These are phyloP conservation scores for Ustilago lituana DNA, from an alignment of 1,284 basidiomycete species.

Conservation along the genomic window DNA sequence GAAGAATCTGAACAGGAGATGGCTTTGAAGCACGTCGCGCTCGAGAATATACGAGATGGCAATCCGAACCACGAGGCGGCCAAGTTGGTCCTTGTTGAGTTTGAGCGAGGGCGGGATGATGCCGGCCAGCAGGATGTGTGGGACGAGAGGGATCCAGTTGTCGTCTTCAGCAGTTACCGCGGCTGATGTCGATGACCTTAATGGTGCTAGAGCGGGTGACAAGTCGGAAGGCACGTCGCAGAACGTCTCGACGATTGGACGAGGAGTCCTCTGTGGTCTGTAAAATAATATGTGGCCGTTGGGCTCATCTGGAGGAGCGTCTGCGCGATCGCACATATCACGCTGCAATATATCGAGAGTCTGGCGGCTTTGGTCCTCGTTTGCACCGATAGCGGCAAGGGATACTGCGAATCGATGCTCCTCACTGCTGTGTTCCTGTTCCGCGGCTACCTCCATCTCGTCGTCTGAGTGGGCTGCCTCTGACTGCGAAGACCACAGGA, in stretches of 20 bases:
- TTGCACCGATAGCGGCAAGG: constrained; percentile 10
- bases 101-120: constrained; percentile 17
- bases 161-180: background rate
- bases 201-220: background rate
- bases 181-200: background rate
- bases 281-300: constrained; percentile 18
- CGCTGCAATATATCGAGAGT: constrained; percentile 29
- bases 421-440: background rate
- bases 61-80: constrained; percentile 30
- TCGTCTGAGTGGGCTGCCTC: constrained; percentile 22
- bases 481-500: constrained; percentile 41
- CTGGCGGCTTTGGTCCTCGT: constrained; percentile 16
- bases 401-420: constrained; percentile 14
- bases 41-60: constrained; percentile 24
- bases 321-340: constrained; percentile 1
- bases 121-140: constrained; percentile 19
- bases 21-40: constrained; percentile 7
- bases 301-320: background rate
- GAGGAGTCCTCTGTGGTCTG: constrained; percentile 13
- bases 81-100: constrained; percentile 10
- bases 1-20: constrained; percentile 13
- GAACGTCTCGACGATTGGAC: constrained; percentile 6
- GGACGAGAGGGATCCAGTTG: constrained; percentile 10
- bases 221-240: constrained; percentile 10
- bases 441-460: background rate